A percentile compares a stretch with the other conserved stretches of the same genome.
Conservation (phyloP, 805 yeast species). For the Saturnispora kantuleensis region DNA sequence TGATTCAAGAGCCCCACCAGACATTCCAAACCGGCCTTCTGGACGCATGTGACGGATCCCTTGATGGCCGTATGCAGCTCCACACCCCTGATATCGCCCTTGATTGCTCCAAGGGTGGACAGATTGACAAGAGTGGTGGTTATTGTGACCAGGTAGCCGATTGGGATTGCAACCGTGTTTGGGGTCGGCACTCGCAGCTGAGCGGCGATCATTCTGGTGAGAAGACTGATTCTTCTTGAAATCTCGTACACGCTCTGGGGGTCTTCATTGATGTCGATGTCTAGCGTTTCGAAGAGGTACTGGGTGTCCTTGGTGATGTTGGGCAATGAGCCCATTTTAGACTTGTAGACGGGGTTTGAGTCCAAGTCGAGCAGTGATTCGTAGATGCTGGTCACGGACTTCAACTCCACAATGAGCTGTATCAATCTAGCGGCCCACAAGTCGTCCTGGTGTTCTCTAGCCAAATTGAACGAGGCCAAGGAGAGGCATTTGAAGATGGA, state of each 20-base stretch:
- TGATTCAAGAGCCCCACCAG: no score
- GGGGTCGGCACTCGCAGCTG: constrained; percentile 45
- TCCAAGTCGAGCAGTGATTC: constrained; percentile 46
- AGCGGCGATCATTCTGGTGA: constrained; percentile 36
- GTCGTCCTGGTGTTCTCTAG: constrained; percentile 37
- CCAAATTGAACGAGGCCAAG: constrained; percentile 48
- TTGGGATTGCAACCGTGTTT: constrained; percentile 42
- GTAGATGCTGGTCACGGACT: constrained; percentile 47
- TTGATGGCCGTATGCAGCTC: constrained; percentile 35
- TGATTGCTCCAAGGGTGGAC: constrained; percentile 32
- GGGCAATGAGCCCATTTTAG: constrained; percentile 32
- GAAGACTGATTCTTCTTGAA: constrained; percentile 38
- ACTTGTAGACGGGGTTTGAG: constrained; percentile 43
- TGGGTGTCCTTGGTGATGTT: constrained; percentile 8
- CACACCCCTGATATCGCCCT: constrained; percentile 49
- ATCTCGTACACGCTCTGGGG: constrained; percentile 43
- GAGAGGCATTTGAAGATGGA: constrained; percentile 41
- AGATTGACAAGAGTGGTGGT: constrained; percentile 46
- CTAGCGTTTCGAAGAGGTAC: constrained; percentile 36
- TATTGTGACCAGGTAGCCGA: constrained; percentile 47
- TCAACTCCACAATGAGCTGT: constrained; percentile 41
- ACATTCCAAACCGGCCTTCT: constrained; percentile 19
- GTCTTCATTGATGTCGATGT: constrained; percentile 45
- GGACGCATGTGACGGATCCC: constrained; percentile 35
- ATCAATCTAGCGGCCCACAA: constrained; percentile 38